Conservation (phyloP, 768 basidiomycete species). For the Phallus indusiatus region DNA sequence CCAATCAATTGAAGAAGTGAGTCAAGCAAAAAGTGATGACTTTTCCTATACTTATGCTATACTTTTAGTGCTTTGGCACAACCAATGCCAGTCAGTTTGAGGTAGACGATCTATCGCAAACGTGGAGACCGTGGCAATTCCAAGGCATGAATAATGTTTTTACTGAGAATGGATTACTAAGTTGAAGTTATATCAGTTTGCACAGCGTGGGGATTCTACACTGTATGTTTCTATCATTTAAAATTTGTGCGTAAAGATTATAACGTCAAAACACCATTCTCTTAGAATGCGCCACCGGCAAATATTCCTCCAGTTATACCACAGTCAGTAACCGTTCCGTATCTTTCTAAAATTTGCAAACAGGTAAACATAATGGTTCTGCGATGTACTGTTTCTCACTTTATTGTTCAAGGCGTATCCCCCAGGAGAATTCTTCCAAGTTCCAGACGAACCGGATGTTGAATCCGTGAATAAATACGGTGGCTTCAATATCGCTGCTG, state of each 20-base stretch:
- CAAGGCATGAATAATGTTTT: constrained; percentile 28
- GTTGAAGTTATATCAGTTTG: constrained; percentile 39
- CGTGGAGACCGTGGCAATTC: constrained; percentile 85
- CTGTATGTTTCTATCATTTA: constrained; percentile 31
- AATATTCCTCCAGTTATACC: constrained; percentile 69
- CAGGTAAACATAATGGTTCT: constrained; percentile 34
- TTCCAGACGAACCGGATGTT: constrained; percentile 69
- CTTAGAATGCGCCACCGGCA: constrained; percentile 66
- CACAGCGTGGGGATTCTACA: constrained; percentile 94
- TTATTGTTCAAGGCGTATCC: constrained; percentile 49
- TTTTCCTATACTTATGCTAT: background rate
- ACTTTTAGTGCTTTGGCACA: constrained; percentile 77
- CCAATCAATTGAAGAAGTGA: constrained; percentile 39
- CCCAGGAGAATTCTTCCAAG: constrained; percentile 62
- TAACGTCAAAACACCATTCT: background rate
- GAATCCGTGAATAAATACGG: constrained; percentile 75
- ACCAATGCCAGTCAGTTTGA: constrained; percentile 59
- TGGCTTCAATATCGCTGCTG: constrained; percentile 75
- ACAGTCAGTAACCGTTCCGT: constrained; percentile 57
- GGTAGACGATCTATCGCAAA: constrained; percentile 51
- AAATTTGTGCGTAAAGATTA: background rate
- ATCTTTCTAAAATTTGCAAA: constrained; percentile 57
- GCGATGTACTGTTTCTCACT: constrained; percentile 5
- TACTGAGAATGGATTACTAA: background rate
- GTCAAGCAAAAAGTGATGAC: constrained; percentile 9